Conservation (phyloP, 2,329 filamentous ascomycete species). For the Monilinia fructicola region DNA sequence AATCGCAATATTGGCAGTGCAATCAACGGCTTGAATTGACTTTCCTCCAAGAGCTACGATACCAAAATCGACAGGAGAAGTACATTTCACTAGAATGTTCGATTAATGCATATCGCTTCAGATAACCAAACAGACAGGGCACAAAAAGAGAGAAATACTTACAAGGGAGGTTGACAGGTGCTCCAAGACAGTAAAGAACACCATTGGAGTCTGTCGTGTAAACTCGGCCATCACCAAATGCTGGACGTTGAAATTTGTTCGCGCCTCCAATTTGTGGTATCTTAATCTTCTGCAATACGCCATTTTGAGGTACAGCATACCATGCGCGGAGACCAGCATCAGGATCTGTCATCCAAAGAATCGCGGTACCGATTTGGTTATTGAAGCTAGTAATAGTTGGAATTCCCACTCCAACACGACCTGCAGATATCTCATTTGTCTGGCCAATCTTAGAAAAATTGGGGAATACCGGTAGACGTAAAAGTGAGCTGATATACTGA, state of each 20-base stretch:
- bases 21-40: slow-evolving; percentile 35
- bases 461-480: slow-evolving; percentile 39
- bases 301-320: slow-evolving; percentile 43
- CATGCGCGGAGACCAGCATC: slow-evolving; percentile 43
- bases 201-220: slow-evolving; percentile 39
- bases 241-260: slow-evolving; percentile 44
- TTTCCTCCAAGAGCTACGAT: slow-evolving; percentile 38
- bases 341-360: slow-evolving; percentile 44
- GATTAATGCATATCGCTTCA: not conserved
- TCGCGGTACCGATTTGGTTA: slow-evolving; percentile 40
- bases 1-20: slow-evolving; percentile 41
- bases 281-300: slow-evolving; percentile 39
- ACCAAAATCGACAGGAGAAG: slow-evolving; percentile 42
- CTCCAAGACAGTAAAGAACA: slow-evolving; percentile 37
- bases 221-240: slow-evolving; percentile 43
- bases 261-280: slow-evolving; percentile 41
- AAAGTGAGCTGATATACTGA: slow-evolving; percentile 42
- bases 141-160: not conserved
- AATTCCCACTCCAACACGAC: slow-evolving; percentile 41
- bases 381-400: slow-evolving; percentile 43
- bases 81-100: slow-evolving; percentile 38
- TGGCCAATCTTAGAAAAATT: slow-evolving; percentile 41
- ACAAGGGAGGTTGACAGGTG: slow-evolving; percentile 42
- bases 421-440: slow-evolving; percentile 37
- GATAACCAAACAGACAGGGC: not conserved